A percentile compares a stretch with the other conserved stretches of the same genome.
Conservation (phyloP, 208 protist genomes). For the Trypanosoma avium region DNA sequence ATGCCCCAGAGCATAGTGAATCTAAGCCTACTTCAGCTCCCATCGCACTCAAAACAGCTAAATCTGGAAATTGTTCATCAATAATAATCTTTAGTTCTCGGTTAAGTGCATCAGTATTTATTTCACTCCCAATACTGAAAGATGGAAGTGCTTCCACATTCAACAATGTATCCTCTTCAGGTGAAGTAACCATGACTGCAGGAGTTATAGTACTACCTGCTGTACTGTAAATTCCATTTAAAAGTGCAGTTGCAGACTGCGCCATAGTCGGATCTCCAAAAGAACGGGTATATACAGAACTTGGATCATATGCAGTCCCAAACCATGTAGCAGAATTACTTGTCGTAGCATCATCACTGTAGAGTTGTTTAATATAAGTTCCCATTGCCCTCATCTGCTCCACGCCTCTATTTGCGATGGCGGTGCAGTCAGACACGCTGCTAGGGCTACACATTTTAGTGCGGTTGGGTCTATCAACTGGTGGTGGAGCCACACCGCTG, state of each 20-base stretch:
- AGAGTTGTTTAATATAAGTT: constrained; percentile 14
- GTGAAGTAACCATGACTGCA: constrained; percentile 1
- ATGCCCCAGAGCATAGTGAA: constrained; percentile 1
- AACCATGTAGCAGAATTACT: constrained; percentile 8
- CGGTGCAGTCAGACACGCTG: constrained; percentile 9
- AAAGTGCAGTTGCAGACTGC: constrained; percentile 10
- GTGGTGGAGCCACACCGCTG: constrained; percentile 9
- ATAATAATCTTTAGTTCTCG: constrained; percentile 8
- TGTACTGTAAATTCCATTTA: constrained; percentile 9
- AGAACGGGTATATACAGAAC: constrained; percentile 7
- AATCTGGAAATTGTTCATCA: constrained; percentile 23
- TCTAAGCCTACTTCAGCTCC: constrained; percentile 19
- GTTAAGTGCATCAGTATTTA: background rate
- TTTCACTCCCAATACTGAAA: constrained; percentile 5
- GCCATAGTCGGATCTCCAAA: background rate
- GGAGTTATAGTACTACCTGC: background rate
- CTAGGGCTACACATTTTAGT: constrained; percentile 22
- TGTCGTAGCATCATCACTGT: constrained; percentile 4
- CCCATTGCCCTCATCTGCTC: constrained; percentile 24
- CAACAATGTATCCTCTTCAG: constrained; percentile 7
- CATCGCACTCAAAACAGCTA: constrained; percentile 17
- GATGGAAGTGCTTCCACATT: constrained; percentile 14
- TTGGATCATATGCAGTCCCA: constrained; percentile 2
- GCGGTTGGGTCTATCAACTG: constrained; percentile 13
- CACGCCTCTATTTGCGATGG: constrained; percentile 28